Evolutionary conservation across 1,139 yeast species (phyloP).

Genomic region (Pneumocystis murina): DNA sequence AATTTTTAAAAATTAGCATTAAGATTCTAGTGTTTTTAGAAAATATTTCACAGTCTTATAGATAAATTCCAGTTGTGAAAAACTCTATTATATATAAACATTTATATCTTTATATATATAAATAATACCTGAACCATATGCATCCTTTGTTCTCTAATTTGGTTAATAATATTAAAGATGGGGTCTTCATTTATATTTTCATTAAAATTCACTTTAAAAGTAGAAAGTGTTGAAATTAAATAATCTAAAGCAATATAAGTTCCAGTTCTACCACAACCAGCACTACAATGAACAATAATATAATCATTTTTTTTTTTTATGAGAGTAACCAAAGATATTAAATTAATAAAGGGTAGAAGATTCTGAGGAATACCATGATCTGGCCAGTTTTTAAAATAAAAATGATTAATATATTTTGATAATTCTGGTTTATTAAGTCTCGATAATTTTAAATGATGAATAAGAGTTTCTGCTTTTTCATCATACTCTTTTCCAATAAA

Average conservation of each 20-base stretch:
- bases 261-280: conserved; percentile 90
- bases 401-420: conserved; percentile 34
- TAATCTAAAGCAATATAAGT: conserved; percentile 31
- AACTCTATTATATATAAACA: background rate
- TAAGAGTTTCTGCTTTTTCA: background rate
- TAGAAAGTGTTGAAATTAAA: conserved; percentile 14
- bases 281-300: conserved; percentile 71
- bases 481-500: background rate
- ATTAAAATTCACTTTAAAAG: background rate
- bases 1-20: background rate
- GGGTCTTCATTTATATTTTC: conserved; percentile 17
- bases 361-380: conserved; percentile 59
- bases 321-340: conserved; percentile 31
- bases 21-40: background rate
- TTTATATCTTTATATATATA: conserved; percentile 1
- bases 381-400: conserved; percentile 67
- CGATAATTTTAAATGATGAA: background rate
- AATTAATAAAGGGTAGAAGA: conserved; percentile 27
- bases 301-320: conserved; percentile 9
- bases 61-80: background rate
- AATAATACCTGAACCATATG: conserved; percentile 43
- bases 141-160: conserved; percentile 40
- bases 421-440: background rate
- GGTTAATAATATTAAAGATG: conserved; percentile 28
- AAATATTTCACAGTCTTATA: background rate